Base-by-base conservation (phyloP, 1,139 yeast species). In the Hyphopichia pseudoburtonii region DNA sequence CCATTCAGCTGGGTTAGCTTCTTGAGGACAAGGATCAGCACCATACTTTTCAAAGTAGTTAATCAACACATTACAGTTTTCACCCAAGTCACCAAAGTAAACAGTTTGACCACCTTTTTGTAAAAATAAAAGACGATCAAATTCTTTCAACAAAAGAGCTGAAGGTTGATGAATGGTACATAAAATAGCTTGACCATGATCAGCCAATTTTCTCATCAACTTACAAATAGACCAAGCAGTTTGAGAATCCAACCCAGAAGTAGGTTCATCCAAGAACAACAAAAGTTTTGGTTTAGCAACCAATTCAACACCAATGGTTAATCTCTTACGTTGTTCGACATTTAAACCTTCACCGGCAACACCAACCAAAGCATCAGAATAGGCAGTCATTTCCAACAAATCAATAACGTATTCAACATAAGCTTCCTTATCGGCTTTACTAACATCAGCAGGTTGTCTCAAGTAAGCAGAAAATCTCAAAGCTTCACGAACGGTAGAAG, bases 241-340 rank as follows among this genome's bases (percentile, higher is more conserved):
- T 62, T 87, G 95, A 17, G 96, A 86, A 57, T 88, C 96, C 48
- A 88, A 71, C 55, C 96, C 96, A 5, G 96, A 87, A 17, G 96
- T 88, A 8, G 96, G 96, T 59, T 88, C 96, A 64, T 88, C 96
- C 54, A 88, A 73, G 63, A 88, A 88, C 39, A 88, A 67, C 44
- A 88, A 66, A 40, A 88, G 69, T 47, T 83, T 82, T 4, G 96
- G 96, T 57, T 85, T 87, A 18, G 96, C 95, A 31, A 88, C 94
- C 41, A 88, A 67, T 55, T 88, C 96, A 40, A 88, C 94, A 47
- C 95, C 90, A 56, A 85, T 82, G 16, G 95, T 84, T 49, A 86
- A 70, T 57, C 94, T 78, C 70, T 86, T 86, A 53, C 95, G 77
- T 63, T 86, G 95, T 61, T 86, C 95, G 45, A 86, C 94, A 57